Evolutionary conservation across 2,329 filamentous ascomycete genomes (phyloP).

Genomic region (Aphanocladium album): DNA sequence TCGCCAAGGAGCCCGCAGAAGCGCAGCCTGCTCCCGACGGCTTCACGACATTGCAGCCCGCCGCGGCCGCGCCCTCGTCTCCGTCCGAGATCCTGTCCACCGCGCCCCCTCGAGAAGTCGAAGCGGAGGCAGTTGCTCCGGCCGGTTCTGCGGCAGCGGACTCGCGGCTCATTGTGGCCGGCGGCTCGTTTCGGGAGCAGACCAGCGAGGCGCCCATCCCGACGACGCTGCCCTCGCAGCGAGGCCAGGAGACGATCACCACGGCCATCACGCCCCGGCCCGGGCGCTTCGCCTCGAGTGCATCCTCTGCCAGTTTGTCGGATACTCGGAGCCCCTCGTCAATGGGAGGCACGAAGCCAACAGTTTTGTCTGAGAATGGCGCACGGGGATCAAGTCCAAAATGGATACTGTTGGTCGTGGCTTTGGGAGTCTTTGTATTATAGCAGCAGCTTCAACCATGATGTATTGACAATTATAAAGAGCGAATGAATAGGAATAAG

Average conservation of each 20-base stretch:
- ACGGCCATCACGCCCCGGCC: slow-evolving; percentile 8
- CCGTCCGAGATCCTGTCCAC: too few species aligned
- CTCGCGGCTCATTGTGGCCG: background rate
- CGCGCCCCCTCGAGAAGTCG: too few species aligned
- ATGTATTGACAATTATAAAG: too few species aligned
- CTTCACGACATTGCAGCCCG: background rate
- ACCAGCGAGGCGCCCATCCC: background rate
- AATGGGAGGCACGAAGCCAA: background rate
- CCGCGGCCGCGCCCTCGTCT: too few species aligned
- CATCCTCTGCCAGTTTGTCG: background rate
- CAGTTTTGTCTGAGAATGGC: background rate
- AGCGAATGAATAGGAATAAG: too few species aligned
- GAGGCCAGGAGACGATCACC: background rate
- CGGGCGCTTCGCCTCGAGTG: background rate
- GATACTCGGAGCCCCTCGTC: background rate
- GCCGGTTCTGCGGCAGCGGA: background rate
- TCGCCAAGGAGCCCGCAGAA: background rate
- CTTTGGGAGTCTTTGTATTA: too few species aligned
- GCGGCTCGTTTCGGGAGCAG: background rate
- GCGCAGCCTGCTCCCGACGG: background rate
- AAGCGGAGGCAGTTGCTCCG: background rate
- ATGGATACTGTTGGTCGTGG: background rate
- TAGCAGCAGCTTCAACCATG: too few species aligned
- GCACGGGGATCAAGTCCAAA: background rate
- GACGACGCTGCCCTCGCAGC: background rate